Evolutionary conservation across 805 yeast species (phyloP).

Genomic region (Wickerhamomyces hampshirensis): DNA sequence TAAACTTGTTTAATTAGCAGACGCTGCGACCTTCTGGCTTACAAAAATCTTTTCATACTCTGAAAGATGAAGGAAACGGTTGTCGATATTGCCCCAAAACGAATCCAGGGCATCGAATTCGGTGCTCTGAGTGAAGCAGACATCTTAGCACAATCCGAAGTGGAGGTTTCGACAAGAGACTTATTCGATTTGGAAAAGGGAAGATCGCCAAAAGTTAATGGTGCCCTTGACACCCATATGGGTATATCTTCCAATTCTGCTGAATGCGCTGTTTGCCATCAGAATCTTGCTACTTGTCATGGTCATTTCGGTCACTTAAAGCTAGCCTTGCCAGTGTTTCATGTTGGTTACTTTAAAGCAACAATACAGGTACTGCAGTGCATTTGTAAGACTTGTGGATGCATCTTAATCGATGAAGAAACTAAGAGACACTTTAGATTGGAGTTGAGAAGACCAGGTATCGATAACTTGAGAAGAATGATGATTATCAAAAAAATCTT

Average conservation of each 20-base stretch:
- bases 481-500: conserved; percentile 72
- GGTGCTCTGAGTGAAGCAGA: conserved; percentile 91
- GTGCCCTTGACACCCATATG: conserved; percentile 91
- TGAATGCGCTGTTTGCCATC: conserved; percentile 90
- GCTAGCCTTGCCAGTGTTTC: conserved; percentile 93
- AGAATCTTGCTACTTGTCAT: conserved; percentile 88
- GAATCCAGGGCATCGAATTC: conserved; percentile 85
- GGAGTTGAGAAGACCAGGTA: conserved; percentile 84
- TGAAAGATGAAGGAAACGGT: conserved; percentile 35
- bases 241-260: conserved; percentile 86
- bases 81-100: conserved; percentile 78
- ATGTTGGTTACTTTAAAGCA: conserved; percentile 93
- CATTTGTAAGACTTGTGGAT: conserved; percentile 86
- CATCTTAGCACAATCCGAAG: conserved; percentile 89
- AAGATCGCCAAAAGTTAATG: conserved; percentile 72
- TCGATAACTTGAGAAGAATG: conserved; percentile 92
- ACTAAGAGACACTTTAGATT: conserved; percentile 61
- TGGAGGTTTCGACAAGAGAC: conserved; percentile 88
- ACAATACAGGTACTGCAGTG: conserved; percentile 84
- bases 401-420: conserved; percentile 67
- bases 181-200: conserved; percentile 89
- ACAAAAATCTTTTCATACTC: conserved; percentile 16
- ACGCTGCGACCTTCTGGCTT: conserved; percentile 23
- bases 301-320: conserved; percentile 97
- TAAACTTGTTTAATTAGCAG: not conserved